A percentile compares a stretch with the other conserved stretches of the same genome.
These are phyloP conservation scores for Aspergillus quadricinctus DNA, from an alignment of 2,329 filamentous ascomycete genomes.

Conservation along the genomic window DNA sequence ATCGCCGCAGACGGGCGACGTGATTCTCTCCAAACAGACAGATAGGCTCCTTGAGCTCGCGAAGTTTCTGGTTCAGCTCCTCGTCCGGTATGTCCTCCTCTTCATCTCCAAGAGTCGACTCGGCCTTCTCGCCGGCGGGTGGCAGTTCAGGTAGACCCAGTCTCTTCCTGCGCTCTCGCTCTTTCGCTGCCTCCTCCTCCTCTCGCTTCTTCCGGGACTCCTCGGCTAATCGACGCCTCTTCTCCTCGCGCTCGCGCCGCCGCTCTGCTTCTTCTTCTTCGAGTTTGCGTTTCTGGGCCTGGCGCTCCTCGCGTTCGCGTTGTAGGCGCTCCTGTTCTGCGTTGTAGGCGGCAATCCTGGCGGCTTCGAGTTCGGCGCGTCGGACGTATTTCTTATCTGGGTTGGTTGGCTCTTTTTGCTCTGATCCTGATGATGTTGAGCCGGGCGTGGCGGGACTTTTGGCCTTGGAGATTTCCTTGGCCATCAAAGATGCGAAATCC, in stretches of 20 bases:
- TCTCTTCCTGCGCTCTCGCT: constrained; percentile 66
- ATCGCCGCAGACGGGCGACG: constrained; percentile 63
- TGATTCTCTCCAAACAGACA: constrained; percentile 79
- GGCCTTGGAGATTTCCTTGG: constrained; percentile 82
- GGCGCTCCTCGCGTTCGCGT: constrained; percentile 63
- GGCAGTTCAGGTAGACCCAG: constrained; percentile 75
- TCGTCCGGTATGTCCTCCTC: constrained; percentile 62
- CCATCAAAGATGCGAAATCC: constrained; percentile 95
- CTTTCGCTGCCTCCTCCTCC: constrained; percentile 68
- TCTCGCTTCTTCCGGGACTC: constrained; percentile 67
- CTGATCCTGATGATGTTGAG: constrained; percentile 3
- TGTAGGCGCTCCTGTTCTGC: constrained; percentile 75
- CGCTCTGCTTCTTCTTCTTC: constrained; percentile 79
- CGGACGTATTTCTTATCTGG: constrained; percentile 71
- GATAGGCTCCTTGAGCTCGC: constrained; percentile 68
- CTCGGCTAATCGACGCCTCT: constrained; percentile 74
- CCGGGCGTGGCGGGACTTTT: constrained; percentile 45
- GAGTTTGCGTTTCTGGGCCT: constrained; percentile 75
- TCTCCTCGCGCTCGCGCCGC: constrained; percentile 69
- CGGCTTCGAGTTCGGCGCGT: constrained; percentile 79
- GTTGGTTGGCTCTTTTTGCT: constrained; percentile 16
- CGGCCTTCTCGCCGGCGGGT: constrained; percentile 24
- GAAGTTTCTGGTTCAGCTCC: constrained; percentile 63
- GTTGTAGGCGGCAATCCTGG: constrained; percentile 72
- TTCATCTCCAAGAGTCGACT: constrained; percentile 30